Evolutionary conservation across 2,329 filamentous ascomycete genomes (phyloP).

Genomic region (Penicillium expansum): DNA sequence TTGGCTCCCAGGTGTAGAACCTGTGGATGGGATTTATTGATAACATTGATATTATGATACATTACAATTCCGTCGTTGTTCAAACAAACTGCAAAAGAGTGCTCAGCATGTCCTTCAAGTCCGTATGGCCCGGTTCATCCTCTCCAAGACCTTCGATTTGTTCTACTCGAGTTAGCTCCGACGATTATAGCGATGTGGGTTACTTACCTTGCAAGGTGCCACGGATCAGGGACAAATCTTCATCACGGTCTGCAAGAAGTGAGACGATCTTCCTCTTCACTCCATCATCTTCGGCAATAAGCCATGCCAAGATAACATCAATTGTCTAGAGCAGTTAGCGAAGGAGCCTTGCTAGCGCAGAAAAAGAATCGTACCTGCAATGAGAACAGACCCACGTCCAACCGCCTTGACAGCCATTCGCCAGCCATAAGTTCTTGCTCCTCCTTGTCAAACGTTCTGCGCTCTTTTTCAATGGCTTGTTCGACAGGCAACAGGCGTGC

Average conservation of each 20-base stretch:
- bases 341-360: not conserved
- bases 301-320: conserved; percentile 84
- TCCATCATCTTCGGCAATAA: conserved; percentile 82
- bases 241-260: conserved; percentile 66
- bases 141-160: conserved; percentile 61
- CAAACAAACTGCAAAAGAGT: conserved; percentile 51
- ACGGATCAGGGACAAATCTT: conserved; percentile 62
- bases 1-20: not conserved
- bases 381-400: conserved; percentile 82
- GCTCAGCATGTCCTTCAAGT: conserved; percentile 63
- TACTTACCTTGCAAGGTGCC: conserved; percentile 62
- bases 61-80: conserved; percentile 5
- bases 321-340: conserved; percentile 52
- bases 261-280: conserved; percentile 63
- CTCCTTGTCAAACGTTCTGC: conserved; percentile 53
- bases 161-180: conserved; percentile 41
- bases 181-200: not conserved
- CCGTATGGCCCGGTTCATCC: conserved; percentile 53
- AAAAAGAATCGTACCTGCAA: conserved; percentile 55
- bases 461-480: conserved; percentile 59
- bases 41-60: not conserved
- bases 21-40: not conserved
- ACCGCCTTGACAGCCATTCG: conserved; percentile 69
- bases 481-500: conserved; percentile 63
- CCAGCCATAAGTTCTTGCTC: conserved; percentile 62